Conservation (phyloP, 805 yeast species). For the Yamadazyma sp. region DNA sequence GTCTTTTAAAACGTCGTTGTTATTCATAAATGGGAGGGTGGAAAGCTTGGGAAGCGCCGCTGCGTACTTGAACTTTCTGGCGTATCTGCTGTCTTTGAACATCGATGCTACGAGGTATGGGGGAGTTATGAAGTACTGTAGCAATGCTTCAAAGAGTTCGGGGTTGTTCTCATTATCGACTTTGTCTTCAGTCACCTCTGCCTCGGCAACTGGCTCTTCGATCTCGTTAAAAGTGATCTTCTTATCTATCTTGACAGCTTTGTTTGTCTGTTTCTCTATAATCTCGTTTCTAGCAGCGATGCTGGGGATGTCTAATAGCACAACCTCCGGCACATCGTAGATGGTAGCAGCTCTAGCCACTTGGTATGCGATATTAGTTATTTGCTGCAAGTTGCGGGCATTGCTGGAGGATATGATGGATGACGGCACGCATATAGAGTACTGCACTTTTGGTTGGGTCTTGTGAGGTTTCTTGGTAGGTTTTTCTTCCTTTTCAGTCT, state of each 20-base stretch:
- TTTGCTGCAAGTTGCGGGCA: slow-evolving; percentile 69
- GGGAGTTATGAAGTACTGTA: slow-evolving; percentile 84
- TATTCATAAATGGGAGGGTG: slow-evolving; percentile 71
- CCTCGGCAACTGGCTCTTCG: slow-evolving; percentile 7
- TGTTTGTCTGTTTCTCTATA: slow-evolving; percentile 22
- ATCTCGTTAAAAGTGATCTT: slow-evolving; percentile 31
- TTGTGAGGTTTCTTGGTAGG: slow-evolving; percentile 34
- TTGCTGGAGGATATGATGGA: slow-evolving; percentile 53
- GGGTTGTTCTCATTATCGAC: slow-evolving; percentile 30
- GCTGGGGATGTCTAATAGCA: slow-evolving; percentile 57
- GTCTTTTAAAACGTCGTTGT: slow-evolving; percentile 33
- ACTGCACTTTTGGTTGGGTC: slow-evolving; percentile 27
- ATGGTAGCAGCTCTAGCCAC: slow-evolving; percentile 72
- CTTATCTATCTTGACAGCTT: slow-evolving; percentile 24
- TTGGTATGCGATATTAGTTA: slow-evolving; percentile 72
- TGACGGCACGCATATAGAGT: slow-evolving; percentile 74
- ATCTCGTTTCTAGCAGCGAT: slow-evolving; percentile 17
- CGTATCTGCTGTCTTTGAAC: slow-evolving; percentile 37
- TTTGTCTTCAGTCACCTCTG: slow-evolving; percentile 8
- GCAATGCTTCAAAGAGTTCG: slow-evolving; percentile 60
- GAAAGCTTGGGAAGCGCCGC: slow-evolving; percentile 68
- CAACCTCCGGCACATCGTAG: slow-evolving; percentile 71
- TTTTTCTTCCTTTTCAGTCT: slow-evolving; percentile 23
- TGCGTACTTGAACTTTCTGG: slow-evolving; percentile 59
- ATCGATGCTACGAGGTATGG: slow-evolving; percentile 69